A percentile compares a stretch with the other conserved stretches of the same genome.
phyloP scores from a whole-genome alignment of 345 rosid species.

The Orychophragmus violaceus region DNA sequence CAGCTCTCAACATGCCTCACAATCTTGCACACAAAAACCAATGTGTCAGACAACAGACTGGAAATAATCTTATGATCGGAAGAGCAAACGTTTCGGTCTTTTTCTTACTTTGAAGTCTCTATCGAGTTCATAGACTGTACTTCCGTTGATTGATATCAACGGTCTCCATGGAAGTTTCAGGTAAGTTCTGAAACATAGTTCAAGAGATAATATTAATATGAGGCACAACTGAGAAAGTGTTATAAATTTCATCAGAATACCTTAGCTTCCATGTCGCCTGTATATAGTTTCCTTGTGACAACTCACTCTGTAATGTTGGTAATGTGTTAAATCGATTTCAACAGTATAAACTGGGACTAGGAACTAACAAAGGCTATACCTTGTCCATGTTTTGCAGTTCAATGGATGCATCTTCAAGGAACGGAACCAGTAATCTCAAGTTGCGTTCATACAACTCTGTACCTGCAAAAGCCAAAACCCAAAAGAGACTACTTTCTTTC shows the following conservation, averaged over 20 bases:
- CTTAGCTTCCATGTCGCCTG: constrained; percentile 74
- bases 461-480: constrained; percentile 39
- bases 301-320: constrained; percentile 26
- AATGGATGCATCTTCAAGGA: constrained; percentile 71
- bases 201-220: neutral
- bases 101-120: constrained; percentile 45
- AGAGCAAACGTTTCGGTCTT: neutral
- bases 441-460: constrained; percentile 68
- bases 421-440: constrained; percentile 79
- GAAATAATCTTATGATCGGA: neutral
- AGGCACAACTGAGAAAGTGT: neutral
- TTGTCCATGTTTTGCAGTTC: constrained; percentile 52
- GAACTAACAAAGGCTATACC: constrained; percentile 35
- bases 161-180: constrained; percentile 83
- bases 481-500: neutral
- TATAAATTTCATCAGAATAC: constrained; percentile 28
- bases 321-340: neutral
- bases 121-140: constrained; percentile 54
- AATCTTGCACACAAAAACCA: constrained; percentile 35
- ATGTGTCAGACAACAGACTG: neutral
- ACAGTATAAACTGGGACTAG: neutral
- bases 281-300: constrained; percentile 31
- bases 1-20: constrained; percentile 76
- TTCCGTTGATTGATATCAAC: constrained; percentile 57
- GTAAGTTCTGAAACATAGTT: constrained; percentile 55